Conservation (phyloP, 2,329 filamentous ascomycete species). For the Botryotinia narcissicola region DNA sequence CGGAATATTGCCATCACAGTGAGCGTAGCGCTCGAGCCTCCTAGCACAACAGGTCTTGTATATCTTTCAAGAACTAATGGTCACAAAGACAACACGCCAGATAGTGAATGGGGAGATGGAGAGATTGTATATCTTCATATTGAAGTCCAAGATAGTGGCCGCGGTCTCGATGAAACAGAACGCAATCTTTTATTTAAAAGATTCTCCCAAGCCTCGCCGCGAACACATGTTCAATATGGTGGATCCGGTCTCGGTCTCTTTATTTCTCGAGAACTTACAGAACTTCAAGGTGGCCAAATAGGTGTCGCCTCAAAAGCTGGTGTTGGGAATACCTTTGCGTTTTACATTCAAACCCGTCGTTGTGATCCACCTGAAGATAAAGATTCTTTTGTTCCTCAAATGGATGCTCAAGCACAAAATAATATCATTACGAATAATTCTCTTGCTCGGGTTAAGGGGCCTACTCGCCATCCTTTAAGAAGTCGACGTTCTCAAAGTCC, state of each 20-base stretch:
- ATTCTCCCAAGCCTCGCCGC: conserved; percentile 70
- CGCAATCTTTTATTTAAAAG: conserved; percentile 74
- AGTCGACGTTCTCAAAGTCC: conserved; percentile 6
- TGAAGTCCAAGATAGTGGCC: conserved; percentile 73
- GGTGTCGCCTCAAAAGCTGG: conserved; percentile 68
- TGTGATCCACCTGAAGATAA: conserved; percentile 19
- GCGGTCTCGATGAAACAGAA: conserved; percentile 68
- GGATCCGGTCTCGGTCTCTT: conserved; percentile 77
- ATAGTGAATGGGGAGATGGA: conserved; percentile 61
- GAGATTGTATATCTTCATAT: conserved; percentile 70
- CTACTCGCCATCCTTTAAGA: not conserved
- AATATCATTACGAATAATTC: conserved; percentile 10
- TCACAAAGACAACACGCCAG: conserved; percentile 30
- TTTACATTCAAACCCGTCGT: conserved; percentile 54
- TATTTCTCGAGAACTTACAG: conserved; percentile 75
- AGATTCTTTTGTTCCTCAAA: not conserved
- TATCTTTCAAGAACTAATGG: conserved; percentile 36
- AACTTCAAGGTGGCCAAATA: conserved; percentile 77
- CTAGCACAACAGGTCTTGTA: conserved; percentile 6
- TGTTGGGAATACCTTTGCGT: conserved; percentile 71
- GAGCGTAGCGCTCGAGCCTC: conserved; percentile 23
- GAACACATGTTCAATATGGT: conserved; percentile 75
- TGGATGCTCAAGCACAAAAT: conserved; percentile 14
- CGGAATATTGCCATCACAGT: conserved; percentile 51
- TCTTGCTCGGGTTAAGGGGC: conserved; percentile 12